These are phyloP conservation scores for Capsella bursapastoris DNA, from an alignment of 345 rosid genomes.

Conservation along the genomic window DNA sequence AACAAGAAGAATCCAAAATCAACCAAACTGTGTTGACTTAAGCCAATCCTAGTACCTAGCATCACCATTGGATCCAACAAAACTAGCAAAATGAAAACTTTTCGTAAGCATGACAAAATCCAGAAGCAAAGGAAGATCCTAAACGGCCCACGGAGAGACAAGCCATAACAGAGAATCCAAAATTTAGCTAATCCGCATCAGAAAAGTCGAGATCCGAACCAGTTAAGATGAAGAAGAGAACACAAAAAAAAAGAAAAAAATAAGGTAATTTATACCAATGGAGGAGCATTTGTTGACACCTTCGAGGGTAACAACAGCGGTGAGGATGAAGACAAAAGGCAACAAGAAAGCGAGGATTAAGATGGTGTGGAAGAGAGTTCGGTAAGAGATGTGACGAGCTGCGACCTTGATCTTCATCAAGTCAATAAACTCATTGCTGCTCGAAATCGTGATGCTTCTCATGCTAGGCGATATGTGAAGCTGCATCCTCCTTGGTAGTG, in stretches of 20 bases:
- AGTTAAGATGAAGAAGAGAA: background rate
- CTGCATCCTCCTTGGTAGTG: constrained; percentile 94
- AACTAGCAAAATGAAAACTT: constrained; percentile 16
- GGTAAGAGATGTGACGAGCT: constrained; percentile 98
- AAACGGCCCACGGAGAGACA: constrained; percentile 1
- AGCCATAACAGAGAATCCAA: background rate
- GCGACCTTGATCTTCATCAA: constrained; percentile 99
- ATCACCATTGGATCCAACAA: constrained; percentile 20
- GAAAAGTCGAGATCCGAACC: constrained; percentile 22
- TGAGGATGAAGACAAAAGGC: constrained; percentile 98
- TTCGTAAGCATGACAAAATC: constrained; percentile 14
- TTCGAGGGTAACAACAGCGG: constrained; percentile 99
- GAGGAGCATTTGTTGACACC: constrained; percentile 99
- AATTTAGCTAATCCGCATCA: constrained; percentile 2
- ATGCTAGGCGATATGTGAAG: constrained; percentile 99
- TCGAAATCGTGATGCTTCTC: constrained; percentile 99
- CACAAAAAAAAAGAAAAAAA: background rate
- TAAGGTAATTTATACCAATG: constrained; percentile 58
- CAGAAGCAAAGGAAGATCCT: constrained; percentile 9
- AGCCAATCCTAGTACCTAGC: constrained; percentile 32
- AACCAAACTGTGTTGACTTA: constrained; percentile 25
- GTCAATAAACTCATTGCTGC: constrained; percentile 99
- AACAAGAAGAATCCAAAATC: constrained; percentile 35
- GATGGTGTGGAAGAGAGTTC: constrained; percentile 94
- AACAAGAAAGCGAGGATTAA: constrained; percentile 96